Evolutionary conservation across 805 yeast genomes (phyloP), one percentile per base, ranked within the genome.

Genomic region (Soucietia sequanensis): DNA sequence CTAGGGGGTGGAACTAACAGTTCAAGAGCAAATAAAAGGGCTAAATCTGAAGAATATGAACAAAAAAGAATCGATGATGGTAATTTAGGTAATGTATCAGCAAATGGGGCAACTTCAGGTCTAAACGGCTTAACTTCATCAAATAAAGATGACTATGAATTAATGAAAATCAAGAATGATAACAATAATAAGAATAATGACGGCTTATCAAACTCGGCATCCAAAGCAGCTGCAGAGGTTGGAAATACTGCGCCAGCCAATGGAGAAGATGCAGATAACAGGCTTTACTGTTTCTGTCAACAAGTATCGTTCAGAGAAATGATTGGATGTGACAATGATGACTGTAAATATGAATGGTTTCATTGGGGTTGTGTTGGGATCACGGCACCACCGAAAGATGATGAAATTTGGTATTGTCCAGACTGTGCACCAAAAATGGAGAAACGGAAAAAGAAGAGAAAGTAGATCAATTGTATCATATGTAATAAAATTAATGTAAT

Each of bases 261-360:
- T 18, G 68, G 68, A 9, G 74, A 68, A 28, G 73, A 66, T 42
- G 68, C 72, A 0, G 74, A 68, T 41, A 67, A 68, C 41, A 65
- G 59, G 32, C 50, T 68, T 35, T 91, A 91, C 57, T 93, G 99
- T 61, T 83, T 86, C 63, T 93, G 99, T 56, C 96, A 88, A 58
- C 83, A 93, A 46, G 95, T 87, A 0, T 90, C 97, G 1, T 89
- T 84, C 63, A 99, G 99, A 18, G 90, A 83, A 50, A 93, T 93
- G 99, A 87, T 93, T 53, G 98, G 95, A 0, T 93, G 99, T 64
- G 99, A 93, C 56, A 85, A 88, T 43, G 84, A 83, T 16, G 80
- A 83, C 48, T 93, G 99, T 67, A 78, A 80, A 53, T 80, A 72
- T 45, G 96, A 88, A 56, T 91, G 98, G 98, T 91, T 91, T 64